phyloP scores from a whole-genome alignment of 2,329 filamentous ascomycete species.

The Sordariomycetes sp. region DNA sequence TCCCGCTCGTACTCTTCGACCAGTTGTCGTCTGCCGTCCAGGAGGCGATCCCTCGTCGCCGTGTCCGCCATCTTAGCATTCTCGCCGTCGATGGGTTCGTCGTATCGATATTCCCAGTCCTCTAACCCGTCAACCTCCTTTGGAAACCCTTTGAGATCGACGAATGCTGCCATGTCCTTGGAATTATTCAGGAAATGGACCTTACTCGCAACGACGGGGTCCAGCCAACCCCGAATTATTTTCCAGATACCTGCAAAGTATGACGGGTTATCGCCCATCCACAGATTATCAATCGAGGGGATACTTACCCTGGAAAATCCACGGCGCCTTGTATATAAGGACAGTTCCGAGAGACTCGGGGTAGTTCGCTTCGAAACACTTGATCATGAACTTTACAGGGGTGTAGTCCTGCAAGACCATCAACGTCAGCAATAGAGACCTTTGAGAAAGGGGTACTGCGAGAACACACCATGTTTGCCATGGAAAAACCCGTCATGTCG shows the following conservation, averaged over 20 bases:
- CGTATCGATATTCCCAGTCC: conserved; percentile 72
- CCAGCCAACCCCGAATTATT: conserved; percentile 90
- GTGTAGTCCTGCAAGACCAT: conserved; percentile 60
- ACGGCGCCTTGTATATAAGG: conserved; percentile 90
- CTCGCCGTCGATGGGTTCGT: conserved; percentile 66
- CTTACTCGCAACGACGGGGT: conserved; percentile 90
- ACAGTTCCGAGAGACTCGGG: conserved; percentile 85
- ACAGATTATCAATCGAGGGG: background rate
- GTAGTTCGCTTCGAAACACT: conserved; percentile 98
- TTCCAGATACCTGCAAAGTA: conserved; percentile 68
- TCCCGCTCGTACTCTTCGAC: conserved; percentile 63
- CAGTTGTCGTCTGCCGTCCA: conserved; percentile 52
- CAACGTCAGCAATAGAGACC: conserved; percentile 6
- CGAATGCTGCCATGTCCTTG: conserved; percentile 68
- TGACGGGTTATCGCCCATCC: background rate
- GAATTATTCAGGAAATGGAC: conserved; percentile 83
- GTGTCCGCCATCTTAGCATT: conserved; percentile 64
- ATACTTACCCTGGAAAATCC: conserved; percentile 78
- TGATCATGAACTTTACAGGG: conserved; percentile 98
- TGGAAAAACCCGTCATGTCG: conserved; percentile 87
- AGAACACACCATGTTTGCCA: conserved; percentile 76
- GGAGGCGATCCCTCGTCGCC: conserved; percentile 50
- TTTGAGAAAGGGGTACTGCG: background rate
- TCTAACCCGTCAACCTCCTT: conserved; percentile 82
- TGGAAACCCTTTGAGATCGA: conserved; percentile 59